Conservation (phyloP, 83 land plant genomes). For the Isoetes engelmannii region DNA sequence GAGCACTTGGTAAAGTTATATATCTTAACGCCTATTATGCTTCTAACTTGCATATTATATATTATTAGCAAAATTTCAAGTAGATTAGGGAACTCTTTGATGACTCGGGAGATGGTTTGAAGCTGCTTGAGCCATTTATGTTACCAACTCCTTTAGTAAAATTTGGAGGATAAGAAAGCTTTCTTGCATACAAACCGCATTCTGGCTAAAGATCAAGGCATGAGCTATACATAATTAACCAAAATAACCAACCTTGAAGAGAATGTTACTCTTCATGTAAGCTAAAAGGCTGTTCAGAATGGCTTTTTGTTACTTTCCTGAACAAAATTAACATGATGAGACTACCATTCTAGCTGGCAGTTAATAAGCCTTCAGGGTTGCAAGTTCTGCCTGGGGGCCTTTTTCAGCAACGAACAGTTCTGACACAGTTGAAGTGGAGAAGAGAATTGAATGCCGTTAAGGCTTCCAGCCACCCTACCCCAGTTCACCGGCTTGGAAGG, state of each 20-base stretch:
- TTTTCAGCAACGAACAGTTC: conserved; percentile 89
- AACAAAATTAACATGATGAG: conserved; percentile 4
- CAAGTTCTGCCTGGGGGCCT: conserved; percentile 96
- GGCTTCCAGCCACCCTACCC: conserved; percentile 38
- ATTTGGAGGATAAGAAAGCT: not conserved
- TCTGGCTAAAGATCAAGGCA: not conserved
- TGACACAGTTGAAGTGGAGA: conserved; percentile 75
- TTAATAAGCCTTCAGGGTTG: conserved; percentile 90
- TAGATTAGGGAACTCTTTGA: too few relatives aligned
- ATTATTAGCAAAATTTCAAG: not conserved
- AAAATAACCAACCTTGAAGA: not conserved
- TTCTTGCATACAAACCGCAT: not conserved
- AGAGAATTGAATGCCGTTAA: not conserved
- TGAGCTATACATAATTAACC: not conserved
- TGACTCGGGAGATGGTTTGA: not conserved
- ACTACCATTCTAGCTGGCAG: conserved; percentile 48
- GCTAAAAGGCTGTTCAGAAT: not conserved
- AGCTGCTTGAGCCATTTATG: not conserved
- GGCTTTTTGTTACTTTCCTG: conserved; percentile 1
- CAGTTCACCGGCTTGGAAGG: conserved; percentile 93
- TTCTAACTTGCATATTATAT: not conserved
- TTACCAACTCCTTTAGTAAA: not conserved
- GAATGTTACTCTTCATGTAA: conserved; percentile 4
- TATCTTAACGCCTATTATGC: not conserved
- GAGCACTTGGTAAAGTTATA: conserved; percentile 27